Conservation (phyloP, 1,284 basidiomycete genomes). For the Fistulinella cinereoalba region DNA sequence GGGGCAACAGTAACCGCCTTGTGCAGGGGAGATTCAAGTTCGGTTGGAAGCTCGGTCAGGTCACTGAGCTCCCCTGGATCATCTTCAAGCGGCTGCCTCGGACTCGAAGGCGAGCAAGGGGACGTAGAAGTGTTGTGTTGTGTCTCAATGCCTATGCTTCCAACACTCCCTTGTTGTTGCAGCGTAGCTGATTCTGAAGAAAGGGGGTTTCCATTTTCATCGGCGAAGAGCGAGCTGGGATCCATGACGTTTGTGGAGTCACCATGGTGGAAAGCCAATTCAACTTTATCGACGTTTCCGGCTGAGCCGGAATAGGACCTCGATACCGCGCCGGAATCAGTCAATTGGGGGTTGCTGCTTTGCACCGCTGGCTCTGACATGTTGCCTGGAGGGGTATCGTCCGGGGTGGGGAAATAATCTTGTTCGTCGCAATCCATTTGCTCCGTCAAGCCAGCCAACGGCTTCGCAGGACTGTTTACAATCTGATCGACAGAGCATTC, state of each 20-base stretch:
- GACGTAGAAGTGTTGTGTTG: neutral
- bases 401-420: no score
- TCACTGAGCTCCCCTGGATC: slow-evolving; percentile 30
- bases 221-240: neutral
- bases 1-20: neutral
- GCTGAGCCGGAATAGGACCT: neutral
- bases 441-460: slow-evolving; percentile 13
- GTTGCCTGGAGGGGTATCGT: slow-evolving; percentile 1
- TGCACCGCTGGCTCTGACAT: neutral
- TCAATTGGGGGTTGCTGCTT: neutral
- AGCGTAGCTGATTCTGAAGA: neutral
- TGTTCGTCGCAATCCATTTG: slow-evolving; percentile 2
- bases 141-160: neutral
- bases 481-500: slow-evolving; percentile 17
- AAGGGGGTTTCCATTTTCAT: slow-evolving; percentile 2
- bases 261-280: neutral
- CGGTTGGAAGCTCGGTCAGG: slow-evolving; percentile 23
- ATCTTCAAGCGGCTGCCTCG: slow-evolving; percentile 13
- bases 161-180: neutral
- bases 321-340: slow-evolving; percentile 1
- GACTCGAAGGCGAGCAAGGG: slow-evolving; percentile 1
- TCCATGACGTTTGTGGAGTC: neutral
- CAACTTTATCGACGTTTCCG: neutral
- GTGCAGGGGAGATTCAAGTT: slow-evolving; percentile 14
- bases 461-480: slow-evolving; percentile 12